phyloP scores from a whole-genome alignment of 2,329 filamentous ascomycete species.

The Nigrospora oryzae region DNA sequence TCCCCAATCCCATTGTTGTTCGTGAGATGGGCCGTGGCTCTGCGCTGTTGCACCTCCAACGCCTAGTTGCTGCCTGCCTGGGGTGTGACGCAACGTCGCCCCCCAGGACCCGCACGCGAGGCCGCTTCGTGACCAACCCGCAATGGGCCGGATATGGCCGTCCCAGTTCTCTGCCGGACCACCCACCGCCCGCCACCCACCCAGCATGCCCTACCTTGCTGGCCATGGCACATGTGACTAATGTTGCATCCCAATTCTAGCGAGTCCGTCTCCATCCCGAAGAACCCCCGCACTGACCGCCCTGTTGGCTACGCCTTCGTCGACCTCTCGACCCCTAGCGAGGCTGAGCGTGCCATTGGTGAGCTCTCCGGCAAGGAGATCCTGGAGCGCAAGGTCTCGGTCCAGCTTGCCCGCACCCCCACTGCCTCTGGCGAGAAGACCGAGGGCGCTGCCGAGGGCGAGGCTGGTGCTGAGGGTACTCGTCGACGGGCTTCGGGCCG shows the following conservation, averaged over 20 bases:
- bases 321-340: constrained; percentile 86
- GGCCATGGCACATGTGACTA: no score
- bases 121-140: no score
- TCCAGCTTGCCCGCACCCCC: constrained; percentile 96
- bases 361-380: constrained; percentile 97
- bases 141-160: no score
- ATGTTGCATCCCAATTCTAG: constrained; percentile 40
- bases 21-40: no score
- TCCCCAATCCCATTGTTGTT: no score
- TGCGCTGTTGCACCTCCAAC: no score
- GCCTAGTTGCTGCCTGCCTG: no score
- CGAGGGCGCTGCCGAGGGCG: constrained; percentile 63
- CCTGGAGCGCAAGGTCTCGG: constrained; percentile 96
- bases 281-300: constrained; percentile 97
- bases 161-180: no score
- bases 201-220: no score
- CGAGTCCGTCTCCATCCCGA: constrained; percentile 97
- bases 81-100: no score
- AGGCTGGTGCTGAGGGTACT: constrained; percentile 61
- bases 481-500: constrained; percentile 56
- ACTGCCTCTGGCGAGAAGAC: constrained; percentile 73
- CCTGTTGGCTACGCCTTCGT: constrained; percentile 99
- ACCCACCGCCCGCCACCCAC: no score
- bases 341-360: constrained; percentile 90
- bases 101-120: no score